phyloP scores from a whole-genome alignment of 192 early-diverging fungal genomes.

The Dissophora globulifera region DNA sequence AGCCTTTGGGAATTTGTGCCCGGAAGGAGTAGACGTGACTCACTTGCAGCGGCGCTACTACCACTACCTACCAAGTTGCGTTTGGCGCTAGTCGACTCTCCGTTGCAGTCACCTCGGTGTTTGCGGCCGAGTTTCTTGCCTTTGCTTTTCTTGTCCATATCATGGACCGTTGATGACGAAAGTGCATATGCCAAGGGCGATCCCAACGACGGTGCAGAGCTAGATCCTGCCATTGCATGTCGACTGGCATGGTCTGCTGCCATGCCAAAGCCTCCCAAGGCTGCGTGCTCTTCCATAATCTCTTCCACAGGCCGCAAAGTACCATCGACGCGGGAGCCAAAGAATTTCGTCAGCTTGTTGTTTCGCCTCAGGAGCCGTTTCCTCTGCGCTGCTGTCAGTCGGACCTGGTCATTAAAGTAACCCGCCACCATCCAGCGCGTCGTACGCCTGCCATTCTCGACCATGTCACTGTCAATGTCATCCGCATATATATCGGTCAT shows the following conservation, averaged over 20 bases:
- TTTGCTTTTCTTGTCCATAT: constrained; percentile 16
- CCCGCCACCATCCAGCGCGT: constrained; percentile 54
- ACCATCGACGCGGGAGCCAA: constrained; percentile 46
- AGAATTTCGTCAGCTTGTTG: constrained; percentile 51
- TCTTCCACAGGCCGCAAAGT: constrained; percentile 36
- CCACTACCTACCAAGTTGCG: neutral
- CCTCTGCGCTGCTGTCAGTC: constrained; percentile 39
- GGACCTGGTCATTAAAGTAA: constrained; percentile 46
- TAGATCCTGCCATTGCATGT: neutral
- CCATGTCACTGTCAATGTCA: neutral
- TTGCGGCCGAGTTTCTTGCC: too few species aligned
- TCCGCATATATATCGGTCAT: neutral
- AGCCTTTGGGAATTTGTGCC: neutral
- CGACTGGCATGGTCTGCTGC: too few species aligned
- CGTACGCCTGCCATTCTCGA: constrained; percentile 25
- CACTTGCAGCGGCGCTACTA: constrained; percentile 6
- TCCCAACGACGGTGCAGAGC: constrained; percentile 4
- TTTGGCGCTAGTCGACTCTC: constrained; percentile 3
- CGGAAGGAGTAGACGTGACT: constrained; percentile 6
- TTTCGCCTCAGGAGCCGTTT: constrained; percentile 42
- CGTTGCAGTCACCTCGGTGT: neutral
- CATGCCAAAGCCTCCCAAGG: neutral
- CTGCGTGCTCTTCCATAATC: too few species aligned
- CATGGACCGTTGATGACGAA: constrained; percentile 39
- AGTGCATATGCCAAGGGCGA: constrained; percentile 39